phyloP scores from a whole-genome alignment of 495 filamentous ascomycete species.

The Massariosphaeria phaeospora region DNA sequence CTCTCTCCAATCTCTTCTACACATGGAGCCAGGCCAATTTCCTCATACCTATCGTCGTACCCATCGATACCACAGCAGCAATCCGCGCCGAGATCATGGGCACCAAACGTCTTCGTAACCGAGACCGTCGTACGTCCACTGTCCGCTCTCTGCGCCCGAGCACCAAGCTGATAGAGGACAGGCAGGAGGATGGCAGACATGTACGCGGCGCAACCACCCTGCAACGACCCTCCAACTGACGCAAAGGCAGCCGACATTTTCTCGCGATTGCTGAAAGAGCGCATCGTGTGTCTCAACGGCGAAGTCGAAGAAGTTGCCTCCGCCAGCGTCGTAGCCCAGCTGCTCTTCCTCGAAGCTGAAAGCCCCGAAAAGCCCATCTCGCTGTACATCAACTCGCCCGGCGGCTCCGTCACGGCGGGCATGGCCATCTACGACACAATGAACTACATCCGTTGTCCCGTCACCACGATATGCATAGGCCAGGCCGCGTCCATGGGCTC shows the following conservation, averaged over 20 bases:
- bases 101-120: constrained; percentile 45
- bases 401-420: constrained; percentile 89
- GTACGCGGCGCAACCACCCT: neutral
- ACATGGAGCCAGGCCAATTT: neutral
- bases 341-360: constrained; percentile 97
- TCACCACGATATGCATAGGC: constrained; percentile 90
- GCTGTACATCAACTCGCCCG: constrained; percentile 96
- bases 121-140: constrained; percentile 58
- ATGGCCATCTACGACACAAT: constrained; percentile 99
- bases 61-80: constrained; percentile 1
- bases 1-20: neutral
- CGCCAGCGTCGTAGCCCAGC: constrained; percentile 86
- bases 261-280: constrained; percentile 57
- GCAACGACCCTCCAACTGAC: neutral
- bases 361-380: constrained; percentile 89
- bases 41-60: neutral
- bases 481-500: constrained; percentile 95
- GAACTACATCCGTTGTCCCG: constrained; percentile 89
- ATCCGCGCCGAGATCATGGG: constrained; percentile 30
- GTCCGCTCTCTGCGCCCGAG: neutral
- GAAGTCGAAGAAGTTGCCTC: constrained; percentile 82
- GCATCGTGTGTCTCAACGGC: constrained; percentile 93
- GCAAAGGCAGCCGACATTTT: constrained; percentile 40
- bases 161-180: constrained; percentile 47
- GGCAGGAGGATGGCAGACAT: constrained; percentile 84